Percentiles rank a stretch among this genome's conserved stretches.
phyloP scores from a whole-genome alignment of 306 rosid species.

The Erythrophleum fordii region DNA sequence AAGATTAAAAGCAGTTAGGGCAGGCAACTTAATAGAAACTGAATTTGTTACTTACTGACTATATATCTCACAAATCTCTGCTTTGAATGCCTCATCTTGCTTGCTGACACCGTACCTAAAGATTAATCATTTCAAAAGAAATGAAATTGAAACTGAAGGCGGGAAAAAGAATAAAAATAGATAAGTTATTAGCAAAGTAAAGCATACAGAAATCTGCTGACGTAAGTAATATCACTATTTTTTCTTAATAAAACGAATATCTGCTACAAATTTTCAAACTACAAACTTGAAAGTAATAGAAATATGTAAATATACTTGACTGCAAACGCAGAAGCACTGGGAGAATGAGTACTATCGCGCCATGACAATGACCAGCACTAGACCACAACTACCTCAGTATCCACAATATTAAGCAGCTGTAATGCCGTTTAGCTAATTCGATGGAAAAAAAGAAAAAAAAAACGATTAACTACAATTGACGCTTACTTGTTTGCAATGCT shows the following conservation, averaged over 20 bases:
- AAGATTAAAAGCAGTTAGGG: neutral
- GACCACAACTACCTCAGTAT: neutral
- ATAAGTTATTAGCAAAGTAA: neutral
- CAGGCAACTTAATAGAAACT: neutral
- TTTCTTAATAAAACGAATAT: neutral
- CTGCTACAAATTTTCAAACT: too few species aligned
- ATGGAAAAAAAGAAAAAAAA: neutral
- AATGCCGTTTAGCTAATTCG: neutral
- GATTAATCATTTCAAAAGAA: neutral
- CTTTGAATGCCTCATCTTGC: conserved; percentile 24
- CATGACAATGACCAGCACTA: neutral
- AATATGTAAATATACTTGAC: neutral
- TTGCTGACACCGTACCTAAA: conserved; percentile 21
- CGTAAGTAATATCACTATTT: neutral
- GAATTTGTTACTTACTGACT: conserved; percentile 8
- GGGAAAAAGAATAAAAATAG: neutral
- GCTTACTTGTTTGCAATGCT: conserved; percentile 79
- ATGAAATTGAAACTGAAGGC: neutral
- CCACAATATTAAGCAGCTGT: neutral
- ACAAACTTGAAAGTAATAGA: neutral
- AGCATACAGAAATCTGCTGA: neutral
- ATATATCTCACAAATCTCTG: conserved; percentile 25
- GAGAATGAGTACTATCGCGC: neutral
- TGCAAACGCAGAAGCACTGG: neutral
- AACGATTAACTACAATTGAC: neutral